Evolutionary conservation across 768 basidiomycete genomes (phyloP).

Genomic region (Leccinum subgranulosum): DNA sequence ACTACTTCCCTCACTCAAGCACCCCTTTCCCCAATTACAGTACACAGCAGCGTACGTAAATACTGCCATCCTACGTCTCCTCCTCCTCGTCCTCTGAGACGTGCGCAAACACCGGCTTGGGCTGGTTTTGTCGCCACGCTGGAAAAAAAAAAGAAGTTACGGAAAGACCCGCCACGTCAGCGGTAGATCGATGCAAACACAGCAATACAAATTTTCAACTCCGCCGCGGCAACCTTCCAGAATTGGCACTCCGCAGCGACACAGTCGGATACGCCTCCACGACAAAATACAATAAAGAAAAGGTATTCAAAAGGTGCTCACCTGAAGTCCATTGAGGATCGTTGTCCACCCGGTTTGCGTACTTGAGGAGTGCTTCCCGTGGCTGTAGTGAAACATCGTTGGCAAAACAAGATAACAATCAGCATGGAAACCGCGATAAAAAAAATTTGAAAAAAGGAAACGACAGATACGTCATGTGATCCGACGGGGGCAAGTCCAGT

Average conservation of each 20-base stretch:
- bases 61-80: slow-evolving; percentile 46
- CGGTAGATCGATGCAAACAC: slow-evolving; percentile 32
- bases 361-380: slow-evolving; percentile 93
- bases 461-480: slow-evolving; percentile 15
- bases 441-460: slow-evolving; percentile 7
- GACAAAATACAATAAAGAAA: background rate
- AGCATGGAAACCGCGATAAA: background rate
- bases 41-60: background rate
- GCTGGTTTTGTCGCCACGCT: slow-evolving; percentile 89
- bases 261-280: slow-evolving; percentile 8
- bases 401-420: slow-evolving; percentile 12
- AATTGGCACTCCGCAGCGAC: slow-evolving; percentile 30
- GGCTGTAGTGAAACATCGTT: slow-evolving; percentile 54
- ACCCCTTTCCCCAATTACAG: slow-evolving; percentile 4
- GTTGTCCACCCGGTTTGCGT: slow-evolving; percentile 70
- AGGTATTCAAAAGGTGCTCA: slow-evolving; percentile 38
- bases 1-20: slow-evolving; percentile 24
- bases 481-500: slow-evolving; percentile 7
- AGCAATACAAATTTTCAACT: slow-evolving; percentile 27
- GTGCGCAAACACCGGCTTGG: slow-evolving; percentile 78
- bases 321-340: slow-evolving; percentile 86
- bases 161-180: slow-evolving; percentile 57
- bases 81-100: slow-evolving; percentile 54
- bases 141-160: slow-evolving; percentile 42
- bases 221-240: slow-evolving; percentile 29